Evolutionary conservation across 2,329 filamentous ascomycete species (phyloP).

Genomic region (Diaporthe nobilis): DNA sequence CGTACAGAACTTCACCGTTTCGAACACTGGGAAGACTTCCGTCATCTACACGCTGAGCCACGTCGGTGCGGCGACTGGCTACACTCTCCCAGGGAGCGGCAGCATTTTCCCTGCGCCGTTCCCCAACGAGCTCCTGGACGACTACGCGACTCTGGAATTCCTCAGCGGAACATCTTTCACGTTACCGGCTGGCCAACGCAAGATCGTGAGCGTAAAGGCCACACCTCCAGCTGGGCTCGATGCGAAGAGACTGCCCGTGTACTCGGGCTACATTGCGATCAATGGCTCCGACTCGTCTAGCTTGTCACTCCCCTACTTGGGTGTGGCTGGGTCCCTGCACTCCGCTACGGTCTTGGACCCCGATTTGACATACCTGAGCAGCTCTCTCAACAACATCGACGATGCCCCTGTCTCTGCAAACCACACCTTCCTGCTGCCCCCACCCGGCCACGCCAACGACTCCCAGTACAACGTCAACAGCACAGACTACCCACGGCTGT

Average conservation of each 20-base stretch:
- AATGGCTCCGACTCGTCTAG: constrained; percentile 58
- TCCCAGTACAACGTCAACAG: constrained; percentile 45
- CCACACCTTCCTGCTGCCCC: constrained; percentile 58
- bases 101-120: constrained; percentile 57
- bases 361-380: constrained; percentile 48
- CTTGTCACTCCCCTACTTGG: constrained; percentile 57
- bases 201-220: constrained; percentile 61
- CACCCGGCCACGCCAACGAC: constrained; percentile 53
- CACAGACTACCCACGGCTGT: constrained; percentile 56
- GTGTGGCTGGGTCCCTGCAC: constrained; percentile 56
- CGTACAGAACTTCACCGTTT: constrained; percentile 66
- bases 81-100: constrained; percentile 59
- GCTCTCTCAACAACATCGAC: constrained; percentile 44
- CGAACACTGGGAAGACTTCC: constrained; percentile 64
- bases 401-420: constrained; percentile 49
- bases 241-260: constrained; percentile 59
- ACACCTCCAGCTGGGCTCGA: constrained; percentile 56
- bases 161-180: constrained; percentile 56
- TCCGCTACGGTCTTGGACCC: constrained; percentile 52
- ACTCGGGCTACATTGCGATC: constrained; percentile 63
- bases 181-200: constrained; percentile 57
- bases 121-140: constrained; percentile 59
- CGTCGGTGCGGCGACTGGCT: constrained; percentile 65
- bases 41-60: constrained; percentile 68
- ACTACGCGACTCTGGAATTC: constrained; percentile 60